Evolutionary conservation across 176 grass and related monocot species (phyloP), one percentile per base, ranked within the genome.

Genomic region (Carex kokanica): DNA sequence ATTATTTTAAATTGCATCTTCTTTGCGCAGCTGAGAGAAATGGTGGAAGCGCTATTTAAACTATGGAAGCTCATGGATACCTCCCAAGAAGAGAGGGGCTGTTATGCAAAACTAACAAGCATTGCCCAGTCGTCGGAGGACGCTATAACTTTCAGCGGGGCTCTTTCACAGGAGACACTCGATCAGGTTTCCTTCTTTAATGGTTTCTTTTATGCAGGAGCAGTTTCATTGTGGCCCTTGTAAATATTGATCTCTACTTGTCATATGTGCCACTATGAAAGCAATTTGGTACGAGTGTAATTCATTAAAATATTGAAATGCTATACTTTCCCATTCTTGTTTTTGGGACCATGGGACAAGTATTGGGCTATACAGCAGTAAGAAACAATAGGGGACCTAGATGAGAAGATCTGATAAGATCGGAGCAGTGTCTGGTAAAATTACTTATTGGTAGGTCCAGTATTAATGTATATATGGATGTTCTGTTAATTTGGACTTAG

Each of bases 51-150:
- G 11, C 61, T 99, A 52, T 93, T 88, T 85, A 85, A 99, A 59
- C 91, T 99, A 40, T 95, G 96, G 96, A 93, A 99, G 54, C 21
- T 99, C 82, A 95, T 99, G 91, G 96, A 99, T 78, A 88, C 96
- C 31, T 84, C 93, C 83, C 86, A 93, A 88, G 91, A 88, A 90
- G 91, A 99, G 54, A 95, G 70, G 73, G 82, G 82, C 80, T 70
- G 85, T 59, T 99, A 91, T 72, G 86, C 74, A 86, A 92, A 60
- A 89, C 61, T 95, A 77, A 90, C 89, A 41, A 88, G 47, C 64
- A 86, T 85, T 82, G 86, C 94, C 60, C 85, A 91, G 74, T 85
- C 83, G 66, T 86, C 96, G 3, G 93, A 95, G 67, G 84, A 95
- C 32, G 85, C 78, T 29, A 93, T 99, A 38, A 93, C 85, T 43